phyloP scores from a whole-genome alignment of 2,329 filamentous ascomycete genomes.

The Fusarium sp. region DNA sequence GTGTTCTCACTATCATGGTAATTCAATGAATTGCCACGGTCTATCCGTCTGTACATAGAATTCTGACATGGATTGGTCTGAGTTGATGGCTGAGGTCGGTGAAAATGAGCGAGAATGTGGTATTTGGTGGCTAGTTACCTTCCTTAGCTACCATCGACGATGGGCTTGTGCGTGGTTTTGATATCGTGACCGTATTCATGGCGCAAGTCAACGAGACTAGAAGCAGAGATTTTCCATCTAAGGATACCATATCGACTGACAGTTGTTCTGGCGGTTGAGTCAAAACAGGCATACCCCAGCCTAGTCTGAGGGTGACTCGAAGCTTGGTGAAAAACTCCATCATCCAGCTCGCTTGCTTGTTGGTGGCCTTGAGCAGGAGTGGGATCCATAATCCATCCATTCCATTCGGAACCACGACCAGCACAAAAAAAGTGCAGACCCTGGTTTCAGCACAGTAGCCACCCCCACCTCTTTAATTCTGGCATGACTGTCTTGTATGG shows the following conservation, averaged over 20 bases:
- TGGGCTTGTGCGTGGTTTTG: constrained; percentile 2
- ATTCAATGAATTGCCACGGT: constrained; percentile 8
- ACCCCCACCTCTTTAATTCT: constrained; percentile 35
- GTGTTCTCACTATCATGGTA: constrained; percentile 21
- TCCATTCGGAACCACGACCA: constrained; percentile 31
- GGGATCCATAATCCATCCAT: constrained; percentile 26
- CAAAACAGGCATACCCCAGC: constrained; percentile 41
- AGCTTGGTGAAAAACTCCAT: constrained; percentile 36
- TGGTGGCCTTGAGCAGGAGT: constrained; percentile 33
- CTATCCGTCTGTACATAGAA: not conserved
- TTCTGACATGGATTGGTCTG: not conserved
- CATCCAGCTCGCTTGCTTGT: constrained; percentile 37
- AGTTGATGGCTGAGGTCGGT: not conserved
- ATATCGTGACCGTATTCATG: constrained; percentile 5
- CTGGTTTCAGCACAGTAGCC: constrained; percentile 19
- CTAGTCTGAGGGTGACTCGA: constrained; percentile 18
- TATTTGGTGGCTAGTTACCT: constrained; percentile 1
- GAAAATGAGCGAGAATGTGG: constrained; percentile 5
- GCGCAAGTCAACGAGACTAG: constrained; percentile 11
- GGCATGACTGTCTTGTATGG: constrained; percentile 27
- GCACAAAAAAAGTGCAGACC: constrained; percentile 27
- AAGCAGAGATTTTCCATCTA: constrained; percentile 22
- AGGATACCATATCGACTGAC: constrained; percentile 14
- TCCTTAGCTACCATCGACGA: not conserved
- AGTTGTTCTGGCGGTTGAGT: constrained; percentile 26